These are phyloP conservation scores for Quercus gilva DNA, from an alignment of 306 rosid species.

Conservation along the genomic window DNA sequence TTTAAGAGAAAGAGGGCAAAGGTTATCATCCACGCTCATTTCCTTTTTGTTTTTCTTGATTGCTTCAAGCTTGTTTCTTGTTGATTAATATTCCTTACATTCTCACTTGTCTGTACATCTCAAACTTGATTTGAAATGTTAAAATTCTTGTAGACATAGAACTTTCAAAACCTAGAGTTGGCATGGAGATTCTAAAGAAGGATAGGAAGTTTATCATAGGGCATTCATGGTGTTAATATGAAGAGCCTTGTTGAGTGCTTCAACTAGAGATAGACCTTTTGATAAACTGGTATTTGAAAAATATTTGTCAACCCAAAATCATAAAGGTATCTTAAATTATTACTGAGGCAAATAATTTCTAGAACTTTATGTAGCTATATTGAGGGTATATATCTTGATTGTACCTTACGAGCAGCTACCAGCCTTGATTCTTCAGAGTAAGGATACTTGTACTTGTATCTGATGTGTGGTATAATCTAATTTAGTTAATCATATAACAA, in stretches of 20 bases:
- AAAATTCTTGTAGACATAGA: not conserved
- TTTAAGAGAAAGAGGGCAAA: conserved; percentile 83
- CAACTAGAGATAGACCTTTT: not conserved
- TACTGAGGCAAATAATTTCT: no score
- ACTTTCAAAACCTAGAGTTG: not conserved
- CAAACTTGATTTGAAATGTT: not conserved
- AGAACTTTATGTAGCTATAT: no score
- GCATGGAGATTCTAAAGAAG: not conserved
- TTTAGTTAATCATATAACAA: no score
- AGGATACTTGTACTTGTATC: not conserved
- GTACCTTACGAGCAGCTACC: not conserved
- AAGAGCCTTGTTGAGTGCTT: not conserved
- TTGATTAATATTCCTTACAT: not conserved
- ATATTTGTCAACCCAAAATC: no score
- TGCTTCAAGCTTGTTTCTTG: not conserved
- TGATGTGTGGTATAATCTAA: not conserved
- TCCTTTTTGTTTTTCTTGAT: not conserved
- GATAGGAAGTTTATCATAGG: not conserved
- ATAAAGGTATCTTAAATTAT: no score
- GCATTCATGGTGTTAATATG: not conserved
- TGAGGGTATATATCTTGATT: not conserved
- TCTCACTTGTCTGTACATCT: not conserved
- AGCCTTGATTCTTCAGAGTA: not conserved
- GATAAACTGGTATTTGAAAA: not conserved
- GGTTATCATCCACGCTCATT: conserved; percentile 32